Base-by-base conservation (phyloP, 768 basidiomycete species). In the Lactarius quietus region DNA sequence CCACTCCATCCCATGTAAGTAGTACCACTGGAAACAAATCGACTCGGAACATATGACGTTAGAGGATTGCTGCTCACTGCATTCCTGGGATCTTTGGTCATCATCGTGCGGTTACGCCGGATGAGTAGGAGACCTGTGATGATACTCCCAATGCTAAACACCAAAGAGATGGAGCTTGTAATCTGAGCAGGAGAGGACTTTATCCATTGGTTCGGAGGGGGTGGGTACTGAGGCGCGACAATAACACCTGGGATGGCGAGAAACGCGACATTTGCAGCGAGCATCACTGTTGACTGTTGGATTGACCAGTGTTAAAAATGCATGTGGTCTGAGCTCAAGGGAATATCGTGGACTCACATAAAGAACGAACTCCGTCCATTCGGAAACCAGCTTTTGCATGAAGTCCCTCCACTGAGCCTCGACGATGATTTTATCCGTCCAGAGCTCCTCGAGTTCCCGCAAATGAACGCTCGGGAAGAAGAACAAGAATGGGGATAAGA, bases 81-180 rank as follows among this genome's bases (percentile, higher is more conserved):
- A n/a, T 9, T 45, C 18, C 3, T n/a, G 8, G 76, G 73, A 45
- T 73, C 75, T 26, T 77, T 72, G 41, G 70, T 71, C 45, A 72
- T 75, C 68, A 80, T 78, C 2, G 76, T 75, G 43, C 78, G 75
- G 64, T 79, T 78, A 60, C 82, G 79, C 10, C 83, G 76, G 51
- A 81, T 72, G 8, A 84, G 78, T 10, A 84, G 70, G 23, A 85
- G 74, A 5, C 81, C 80, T 9, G 81, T 67, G 18, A 84, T 75
- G 61, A 83, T 82, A 57, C 79, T 78, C 8, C 83, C 83, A 12
- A 83, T 73, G 62, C 81, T 84, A 5, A 76, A 72, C 0, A 81
- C 67, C 52, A 82, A 78, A 0, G 85, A 85, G 9, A 81, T 62
- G 54, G 83, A 84, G 69, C 83, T 83, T 7, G 78, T 73, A 23